These are phyloP conservation scores for Chaetomium sp. DNA, from an alignment of 2,329 filamentous ascomycete species.

Conservation along the genomic window DNA sequence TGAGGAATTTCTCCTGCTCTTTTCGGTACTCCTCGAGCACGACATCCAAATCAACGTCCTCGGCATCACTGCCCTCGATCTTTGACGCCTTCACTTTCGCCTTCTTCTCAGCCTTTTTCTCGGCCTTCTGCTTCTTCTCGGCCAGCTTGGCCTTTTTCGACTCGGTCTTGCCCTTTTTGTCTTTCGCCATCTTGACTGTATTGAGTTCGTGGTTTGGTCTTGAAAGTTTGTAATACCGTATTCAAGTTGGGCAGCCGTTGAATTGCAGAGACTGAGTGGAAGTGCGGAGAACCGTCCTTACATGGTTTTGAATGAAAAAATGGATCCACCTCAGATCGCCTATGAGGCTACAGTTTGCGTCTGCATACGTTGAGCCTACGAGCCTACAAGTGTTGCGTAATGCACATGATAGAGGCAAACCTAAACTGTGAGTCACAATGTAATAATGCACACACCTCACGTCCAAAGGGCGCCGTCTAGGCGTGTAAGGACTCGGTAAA, in stretches of 20 bases:
- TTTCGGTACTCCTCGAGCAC: conserved; percentile 92
- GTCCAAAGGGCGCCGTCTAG: too few species aligned
- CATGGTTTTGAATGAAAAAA: conserved; percentile 8
- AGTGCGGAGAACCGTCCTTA: conserved; percentile 18
- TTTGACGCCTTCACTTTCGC: conserved; percentile 70
- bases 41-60: conserved; percentile 89
- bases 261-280: conserved; percentile 10
- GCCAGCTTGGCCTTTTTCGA: conserved; percentile 53
- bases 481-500: background rate
- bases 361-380: background rate
- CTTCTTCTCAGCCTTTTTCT: conserved; percentile 89
- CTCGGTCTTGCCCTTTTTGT: conserved; percentile 48
- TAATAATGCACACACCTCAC: background rate
- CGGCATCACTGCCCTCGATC: conserved; percentile 79
- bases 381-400: background rate
- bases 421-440: background rate
- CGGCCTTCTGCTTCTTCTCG: conserved; percentile 75
- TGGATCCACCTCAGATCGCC: conserved; percentile 9
- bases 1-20: conserved; percentile 90
- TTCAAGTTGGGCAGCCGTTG: background rate
- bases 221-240: background rate
- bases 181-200: conserved; percentile 46
- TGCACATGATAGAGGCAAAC: background rate
- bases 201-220: background rate
- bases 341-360: background rate